These are phyloP conservation scores for Aspergillus saccharolyticus DNA, from an alignment of 495 filamentous ascomycete species.

Conservation along the genomic window DNA sequence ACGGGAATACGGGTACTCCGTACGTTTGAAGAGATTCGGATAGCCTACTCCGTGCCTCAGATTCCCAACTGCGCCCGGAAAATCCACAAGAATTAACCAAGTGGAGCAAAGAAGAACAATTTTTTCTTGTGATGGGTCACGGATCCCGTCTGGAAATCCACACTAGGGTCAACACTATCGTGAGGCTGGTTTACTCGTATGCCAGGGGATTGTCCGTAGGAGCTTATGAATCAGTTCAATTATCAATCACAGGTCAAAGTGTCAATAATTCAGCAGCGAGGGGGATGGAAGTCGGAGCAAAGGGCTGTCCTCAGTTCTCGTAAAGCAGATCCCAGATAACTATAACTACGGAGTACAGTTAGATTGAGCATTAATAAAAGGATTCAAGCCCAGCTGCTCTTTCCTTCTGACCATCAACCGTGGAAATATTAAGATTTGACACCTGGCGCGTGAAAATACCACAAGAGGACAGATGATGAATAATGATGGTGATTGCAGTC, in stretches of 20 bases:
- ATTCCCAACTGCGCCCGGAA: neutral
- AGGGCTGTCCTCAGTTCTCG: neutral
- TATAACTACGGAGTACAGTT: too few species aligned
- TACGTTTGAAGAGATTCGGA: neutral
- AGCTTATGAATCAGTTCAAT: neutral
- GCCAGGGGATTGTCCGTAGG: neutral
- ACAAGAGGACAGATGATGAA: neutral
- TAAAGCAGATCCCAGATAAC: too few species aligned
- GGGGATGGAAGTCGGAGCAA: too few species aligned
- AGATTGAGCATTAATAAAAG: neutral
- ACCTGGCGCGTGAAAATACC: neutral
- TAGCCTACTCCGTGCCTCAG: slow-evolving; percentile 1
- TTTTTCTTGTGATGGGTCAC: neutral
- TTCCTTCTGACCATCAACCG: neutral
- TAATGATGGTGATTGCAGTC: neutral
- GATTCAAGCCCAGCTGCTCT: neutral
- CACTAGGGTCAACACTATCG: neutral
- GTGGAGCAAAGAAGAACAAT: neutral
- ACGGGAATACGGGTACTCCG: too few species aligned
- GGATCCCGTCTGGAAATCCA: neutral
- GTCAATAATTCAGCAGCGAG: neutral
- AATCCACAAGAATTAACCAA: too few species aligned
- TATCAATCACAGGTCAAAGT: neutral
- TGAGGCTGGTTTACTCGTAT: neutral
- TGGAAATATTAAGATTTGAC: neutral